These are phyloP conservation scores for Botrytis fabae DNA, from an alignment of 2,329 filamentous ascomycete genomes.

Conservation along the genomic window DNA sequence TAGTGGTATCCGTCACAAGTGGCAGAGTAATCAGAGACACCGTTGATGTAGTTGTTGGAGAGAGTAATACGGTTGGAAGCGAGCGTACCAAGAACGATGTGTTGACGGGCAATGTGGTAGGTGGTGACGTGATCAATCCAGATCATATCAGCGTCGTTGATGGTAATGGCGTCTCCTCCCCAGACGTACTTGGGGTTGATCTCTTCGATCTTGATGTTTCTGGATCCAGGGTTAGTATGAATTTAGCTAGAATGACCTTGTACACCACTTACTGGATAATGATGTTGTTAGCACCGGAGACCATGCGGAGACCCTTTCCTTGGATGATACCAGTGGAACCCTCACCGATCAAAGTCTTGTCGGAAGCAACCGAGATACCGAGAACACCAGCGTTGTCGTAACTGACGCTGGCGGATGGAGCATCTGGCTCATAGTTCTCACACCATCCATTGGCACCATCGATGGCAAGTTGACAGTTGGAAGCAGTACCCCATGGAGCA, in stretches of 20 bases:
- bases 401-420: slow-evolving; percentile 22
- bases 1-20: slow-evolving; percentile 50
- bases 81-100: slow-evolving; percentile 43
- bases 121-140: slow-evolving; percentile 44
- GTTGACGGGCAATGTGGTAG: slow-evolving; percentile 46
- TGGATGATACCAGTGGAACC: slow-evolving; percentile 36
- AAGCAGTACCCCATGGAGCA: slow-evolving; percentile 42
- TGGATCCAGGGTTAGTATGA: background rate
- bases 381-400: slow-evolving; percentile 36
- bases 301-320: slow-evolving; percentile 38
- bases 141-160: slow-evolving; percentile 41
- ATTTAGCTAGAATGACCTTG: background rate
- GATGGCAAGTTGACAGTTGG: slow-evolving; percentile 52
- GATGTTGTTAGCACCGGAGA: slow-evolving; percentile 34
- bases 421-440: background rate
- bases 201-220: slow-evolving; percentile 37
- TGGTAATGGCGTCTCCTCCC: slow-evolving; percentile 44
- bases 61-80: slow-evolving; percentile 46
- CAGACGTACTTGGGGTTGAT: slow-evolving; percentile 44
- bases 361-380: slow-evolving; percentile 34
- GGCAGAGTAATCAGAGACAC: slow-evolving; percentile 45
- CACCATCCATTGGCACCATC: slow-evolving; percentile 41
- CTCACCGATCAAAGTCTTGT: slow-evolving; percentile 39
- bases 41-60: slow-evolving; percentile 50
- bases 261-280: slow-evolving; percentile 29